phyloP scores from a whole-genome alignment of 768 basidiomycete genomes.

The Suillus placidus region DNA sequence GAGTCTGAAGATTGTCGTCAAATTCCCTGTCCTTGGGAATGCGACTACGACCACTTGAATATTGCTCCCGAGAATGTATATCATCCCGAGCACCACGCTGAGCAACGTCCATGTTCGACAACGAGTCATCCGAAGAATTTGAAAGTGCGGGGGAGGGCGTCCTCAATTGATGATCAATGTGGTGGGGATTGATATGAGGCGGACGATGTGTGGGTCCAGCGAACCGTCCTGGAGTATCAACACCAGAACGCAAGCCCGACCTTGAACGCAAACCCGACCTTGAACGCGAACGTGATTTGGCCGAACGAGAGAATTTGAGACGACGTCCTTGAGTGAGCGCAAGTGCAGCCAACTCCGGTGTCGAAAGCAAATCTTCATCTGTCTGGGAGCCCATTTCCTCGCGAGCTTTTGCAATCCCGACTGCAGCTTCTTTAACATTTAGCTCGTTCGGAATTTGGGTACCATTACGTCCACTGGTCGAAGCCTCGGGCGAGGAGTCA shows the following conservation, averaged over 20 bases:
- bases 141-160: slow-evolving; percentile 40
- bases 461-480: slow-evolving; percentile 10
- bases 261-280: slow-evolving; percentile 36
- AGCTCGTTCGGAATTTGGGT: slow-evolving; percentile 21
- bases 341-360: slow-evolving; percentile 34
- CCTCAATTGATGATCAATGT: slow-evolving; percentile 8
- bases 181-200: slow-evolving; percentile 32
- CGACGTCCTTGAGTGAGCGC: slow-evolving; percentile 34
- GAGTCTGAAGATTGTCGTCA: slow-evolving; percentile 63
- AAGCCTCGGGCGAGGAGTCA: slow-evolving; percentile 72
- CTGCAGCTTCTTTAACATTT: slow-evolving; percentile 12
- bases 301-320: slow-evolving; percentile 29
- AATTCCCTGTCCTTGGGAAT: slow-evolving; percentile 64
- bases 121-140: slow-evolving; percentile 41
- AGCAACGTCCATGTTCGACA: slow-evolving; percentile 36
- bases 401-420: slow-evolving; percentile 33
- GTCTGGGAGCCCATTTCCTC: slow-evolving; percentile 27
- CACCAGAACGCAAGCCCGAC: slow-evolving; percentile 53
- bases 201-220: slow-evolving; percentile 54
- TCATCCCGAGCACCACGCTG: slow-evolving; percentile 58
- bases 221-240: slow-evolving; percentile 66
- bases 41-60: slow-evolving; percentile 50
- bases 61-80: slow-evolving; percentile 42
- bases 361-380: slow-evolving; percentile 32
- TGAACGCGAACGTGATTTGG: slow-evolving; percentile 37